Percentiles rank a stretch among this genome's conserved stretches.
These are phyloP conservation scores for Paraphoma chrysanthemicola DNA, from an alignment of 2,329 filamentous ascomycete genomes.

Conservation along the genomic window DNA sequence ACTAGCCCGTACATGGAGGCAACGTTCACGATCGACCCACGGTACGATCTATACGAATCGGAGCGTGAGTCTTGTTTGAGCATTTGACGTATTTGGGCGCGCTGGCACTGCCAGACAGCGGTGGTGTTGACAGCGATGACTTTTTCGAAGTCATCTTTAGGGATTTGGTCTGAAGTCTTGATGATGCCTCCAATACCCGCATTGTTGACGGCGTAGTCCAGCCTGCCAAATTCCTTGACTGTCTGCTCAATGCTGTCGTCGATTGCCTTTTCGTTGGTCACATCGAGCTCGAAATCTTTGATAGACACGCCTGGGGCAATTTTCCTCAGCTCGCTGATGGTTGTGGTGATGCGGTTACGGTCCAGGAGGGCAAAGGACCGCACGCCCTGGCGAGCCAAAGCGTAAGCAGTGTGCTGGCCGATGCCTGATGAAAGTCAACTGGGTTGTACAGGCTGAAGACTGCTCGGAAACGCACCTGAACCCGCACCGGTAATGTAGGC, in stretches of 20 bases:
- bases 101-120: conserved; percentile 65
- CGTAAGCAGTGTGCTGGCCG: conserved; percentile 55
- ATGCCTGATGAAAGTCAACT: conserved; percentile 51
- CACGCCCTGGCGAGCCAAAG: conserved; percentile 58
- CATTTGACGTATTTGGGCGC: conserved; percentile 61
- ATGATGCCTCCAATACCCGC: conserved; percentile 58
- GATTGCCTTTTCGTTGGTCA: conserved; percentile 54
- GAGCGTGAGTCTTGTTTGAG: conserved; percentile 54
- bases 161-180: conserved; percentile 54
- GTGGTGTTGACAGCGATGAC: conserved; percentile 62
- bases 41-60: conserved; percentile 42
- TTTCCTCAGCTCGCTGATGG: conserved; percentile 44
- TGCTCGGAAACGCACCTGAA: conserved; percentile 46
- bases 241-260: conserved; percentile 52
- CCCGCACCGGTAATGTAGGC: conserved; percentile 59
- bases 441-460: background rate
- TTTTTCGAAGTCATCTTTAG: conserved; percentile 57
- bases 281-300: conserved; percentile 54
- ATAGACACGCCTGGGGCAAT: conserved; percentile 52
- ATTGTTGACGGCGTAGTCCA: conserved; percentile 65
- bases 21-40: conserved; percentile 63
- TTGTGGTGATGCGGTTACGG: conserved; percentile 47
- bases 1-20: conserved; percentile 61
- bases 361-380: conserved; percentile 57
- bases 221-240: conserved; percentile 57